Evolutionary conservation across 2,329 filamentous ascomycete species (phyloP).

Genomic region (Beauveria caledonica): DNA sequence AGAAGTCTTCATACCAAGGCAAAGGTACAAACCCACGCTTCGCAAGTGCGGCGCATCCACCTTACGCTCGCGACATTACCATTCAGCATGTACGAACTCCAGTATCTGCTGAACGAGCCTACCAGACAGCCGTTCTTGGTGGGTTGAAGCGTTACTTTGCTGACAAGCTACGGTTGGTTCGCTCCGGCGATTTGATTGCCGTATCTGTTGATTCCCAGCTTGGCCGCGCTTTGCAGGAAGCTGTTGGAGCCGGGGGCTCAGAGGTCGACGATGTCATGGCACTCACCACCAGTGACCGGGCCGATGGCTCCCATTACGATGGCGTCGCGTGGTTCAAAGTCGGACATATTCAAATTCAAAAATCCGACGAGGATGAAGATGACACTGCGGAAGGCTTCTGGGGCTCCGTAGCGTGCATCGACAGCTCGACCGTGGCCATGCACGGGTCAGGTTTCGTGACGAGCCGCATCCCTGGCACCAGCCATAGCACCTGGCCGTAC

Average conservation of each 20-base stretch:
- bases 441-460: slow-evolving; percentile 85
- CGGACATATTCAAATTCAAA: slow-evolving; percentile 58
- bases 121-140: slow-evolving; percentile 79
- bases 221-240: slow-evolving; percentile 72
- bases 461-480: slow-evolving; percentile 67
- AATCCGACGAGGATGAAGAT: slow-evolving; percentile 46
- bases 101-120: slow-evolving; percentile 71
- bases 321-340: slow-evolving; percentile 90
- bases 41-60: slow-evolving; percentile 46
- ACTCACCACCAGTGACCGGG: slow-evolving; percentile 33
- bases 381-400: slow-evolving; percentile 62
- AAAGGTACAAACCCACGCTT: slow-evolving; percentile 49
- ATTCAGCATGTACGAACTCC: slow-evolving; percentile 85
- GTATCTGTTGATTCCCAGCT: slow-evolving; percentile 82
- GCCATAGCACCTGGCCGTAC: slow-evolving; percentile 76
- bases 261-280: slow-evolving; percentile 65
- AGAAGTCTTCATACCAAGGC: slow-evolving; percentile 39
- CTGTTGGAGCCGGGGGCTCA: slow-evolving; percentile 47
- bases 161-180: slow-evolving; percentile 70
- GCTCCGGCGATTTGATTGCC: slow-evolving; percentile 79
- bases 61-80: slow-evolving; percentile 66
- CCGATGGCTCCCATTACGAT: slow-evolving; percentile 34
- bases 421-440: slow-evolving; percentile 79
- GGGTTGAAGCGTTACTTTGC: slow-evolving; percentile 87
- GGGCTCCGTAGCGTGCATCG: slow-evolving; percentile 80